Conservation (phyloP, 139 green algal species). For the Trebouxia sp. region DNA sequence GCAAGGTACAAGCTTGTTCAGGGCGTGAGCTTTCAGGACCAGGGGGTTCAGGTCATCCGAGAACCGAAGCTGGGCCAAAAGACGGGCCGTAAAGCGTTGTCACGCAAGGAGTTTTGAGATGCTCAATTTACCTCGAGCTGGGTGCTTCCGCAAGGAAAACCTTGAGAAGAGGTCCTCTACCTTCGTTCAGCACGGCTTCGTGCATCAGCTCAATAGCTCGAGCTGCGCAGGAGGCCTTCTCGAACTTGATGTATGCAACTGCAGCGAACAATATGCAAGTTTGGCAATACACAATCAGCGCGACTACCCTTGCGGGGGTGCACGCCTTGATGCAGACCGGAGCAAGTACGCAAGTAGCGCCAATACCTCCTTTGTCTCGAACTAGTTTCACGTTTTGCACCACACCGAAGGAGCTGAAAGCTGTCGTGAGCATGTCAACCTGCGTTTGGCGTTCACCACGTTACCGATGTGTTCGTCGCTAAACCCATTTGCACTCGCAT, state of each 20-base stretch:
- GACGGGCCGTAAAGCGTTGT: not conserved
- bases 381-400: slow-evolving; percentile 76
- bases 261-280: not conserved
- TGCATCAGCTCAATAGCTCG: slow-evolving; percentile 85
- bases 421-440: slow-evolving; percentile 58
- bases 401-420: slow-evolving; percentile 62
- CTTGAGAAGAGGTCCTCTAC: slow-evolving; percentile 82
- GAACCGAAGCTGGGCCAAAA: not conserved
- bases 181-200: slow-evolving; percentile 84
- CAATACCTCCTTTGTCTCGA: slow-evolving; percentile 81
- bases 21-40: not conserved
- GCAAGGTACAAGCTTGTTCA: not conserved
- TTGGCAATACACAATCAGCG: not conserved
- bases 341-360: not conserved
- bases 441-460: slow-evolving; percentile 27
- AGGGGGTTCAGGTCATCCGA: slow-evolving; percentile 2
- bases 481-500: slow-evolving; percentile 15
- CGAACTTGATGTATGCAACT: slow-evolving; percentile 91
- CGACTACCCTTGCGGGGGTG: not conserved
- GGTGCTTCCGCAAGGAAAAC: slow-evolving; percentile 87
- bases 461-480: not conserved
- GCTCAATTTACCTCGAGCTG: slow-evolving; percentile 40
- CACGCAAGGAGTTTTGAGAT: not conserved
- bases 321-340: not conserved
- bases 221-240: slow-evolving; percentile 76